These are phyloP conservation scores for Kodamaea derodonti DNA, from an alignment of 1,139 yeast species.

Conservation along the genomic window DNA sequence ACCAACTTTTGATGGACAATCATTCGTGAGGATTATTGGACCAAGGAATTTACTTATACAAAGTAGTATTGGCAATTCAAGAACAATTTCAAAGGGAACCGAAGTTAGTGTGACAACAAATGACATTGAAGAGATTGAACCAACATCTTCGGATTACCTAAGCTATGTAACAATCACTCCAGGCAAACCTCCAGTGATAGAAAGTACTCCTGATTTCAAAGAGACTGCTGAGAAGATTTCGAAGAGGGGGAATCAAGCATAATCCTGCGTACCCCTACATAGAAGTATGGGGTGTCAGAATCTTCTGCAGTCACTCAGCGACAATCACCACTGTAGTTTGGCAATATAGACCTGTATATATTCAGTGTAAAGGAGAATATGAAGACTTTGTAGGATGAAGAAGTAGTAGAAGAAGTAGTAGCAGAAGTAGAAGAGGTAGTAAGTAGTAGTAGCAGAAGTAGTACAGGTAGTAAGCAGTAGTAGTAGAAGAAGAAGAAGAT, in stretches of 20 bases:
- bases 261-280: too few species aligned
- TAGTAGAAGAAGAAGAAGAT: too few species aligned
- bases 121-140: background rate
- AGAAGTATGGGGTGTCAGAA: too few species aligned
- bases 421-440: too few species aligned
- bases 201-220: slow-evolving; percentile 41
- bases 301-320: too few species aligned
- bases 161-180: slow-evolving; percentile 42
- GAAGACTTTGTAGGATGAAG: too few species aligned
- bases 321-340: too few species aligned
- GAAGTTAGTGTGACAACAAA: background rate
- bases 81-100: background rate
- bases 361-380: too few species aligned
- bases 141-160: slow-evolving; percentile 30
- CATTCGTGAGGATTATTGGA: slow-evolving; percentile 49
- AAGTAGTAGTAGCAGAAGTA: too few species aligned
- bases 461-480: too few species aligned
- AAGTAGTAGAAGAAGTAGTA: too few species aligned
- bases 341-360: too few species aligned
- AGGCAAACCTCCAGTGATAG: slow-evolving; percentile 37
- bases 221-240: slow-evolving; percentile 27
- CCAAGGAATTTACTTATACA: slow-evolving; percentile 55
- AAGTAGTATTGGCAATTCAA: slow-evolving; percentile 19
- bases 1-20: slow-evolving; percentile 7
- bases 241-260: background rate